These are phyloP conservation scores for Kalmusia sp. DNA, from an alignment of 2,329 filamentous ascomycete genomes.

Conservation along the genomic window DNA sequence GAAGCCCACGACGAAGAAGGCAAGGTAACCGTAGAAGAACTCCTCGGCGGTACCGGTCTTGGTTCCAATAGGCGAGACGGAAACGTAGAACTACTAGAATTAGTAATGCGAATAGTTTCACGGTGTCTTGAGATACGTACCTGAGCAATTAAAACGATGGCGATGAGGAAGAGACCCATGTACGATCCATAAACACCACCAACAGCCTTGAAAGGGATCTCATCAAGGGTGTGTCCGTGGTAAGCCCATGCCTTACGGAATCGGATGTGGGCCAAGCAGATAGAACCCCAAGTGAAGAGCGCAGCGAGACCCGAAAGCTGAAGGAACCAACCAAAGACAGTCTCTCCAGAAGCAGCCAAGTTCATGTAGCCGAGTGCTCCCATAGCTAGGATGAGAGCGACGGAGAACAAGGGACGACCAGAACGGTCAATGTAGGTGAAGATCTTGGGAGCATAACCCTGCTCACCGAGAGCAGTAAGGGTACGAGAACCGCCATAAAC, in stretches of 20 bases:
- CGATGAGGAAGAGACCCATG: conserved; percentile 48
- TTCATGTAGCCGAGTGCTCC: conserved; percentile 79
- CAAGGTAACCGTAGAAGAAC: conserved; percentile 58
- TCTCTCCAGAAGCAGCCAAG: conserved; percentile 54
- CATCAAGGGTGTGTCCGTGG: conserved; percentile 50
- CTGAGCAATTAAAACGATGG: conserved; percentile 49
- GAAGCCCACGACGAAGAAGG: conserved; percentile 52
- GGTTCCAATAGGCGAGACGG: conserved; percentile 40
- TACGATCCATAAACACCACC: conserved; percentile 51
- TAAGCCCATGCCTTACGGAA: conserved; percentile 68
- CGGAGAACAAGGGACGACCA: conserved; percentile 79
- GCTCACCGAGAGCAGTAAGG: conserved; percentile 59
- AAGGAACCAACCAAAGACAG: conserved; percentile 74
- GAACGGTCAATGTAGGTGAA: conserved; percentile 83
- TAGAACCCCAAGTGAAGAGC: conserved; percentile 82
- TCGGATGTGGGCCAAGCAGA: conserved; percentile 90
- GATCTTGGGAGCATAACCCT: conserved; percentile 75
- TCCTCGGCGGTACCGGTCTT: conserved; percentile 42
- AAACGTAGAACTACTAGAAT: conserved; percentile 49
- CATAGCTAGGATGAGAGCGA: conserved; percentile 69
- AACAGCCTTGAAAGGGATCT: conserved; percentile 53
- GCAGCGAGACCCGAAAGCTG: conserved; percentile 75
- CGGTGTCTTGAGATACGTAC: conserved; percentile 22
- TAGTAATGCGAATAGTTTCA: conserved; percentile 3
- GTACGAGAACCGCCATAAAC: conserved; percentile 66